These are phyloP conservation scores for Rhizopogon vinicolor DNA, from an alignment of 768 basidiomycete genomes.

Conservation along the genomic window DNA sequence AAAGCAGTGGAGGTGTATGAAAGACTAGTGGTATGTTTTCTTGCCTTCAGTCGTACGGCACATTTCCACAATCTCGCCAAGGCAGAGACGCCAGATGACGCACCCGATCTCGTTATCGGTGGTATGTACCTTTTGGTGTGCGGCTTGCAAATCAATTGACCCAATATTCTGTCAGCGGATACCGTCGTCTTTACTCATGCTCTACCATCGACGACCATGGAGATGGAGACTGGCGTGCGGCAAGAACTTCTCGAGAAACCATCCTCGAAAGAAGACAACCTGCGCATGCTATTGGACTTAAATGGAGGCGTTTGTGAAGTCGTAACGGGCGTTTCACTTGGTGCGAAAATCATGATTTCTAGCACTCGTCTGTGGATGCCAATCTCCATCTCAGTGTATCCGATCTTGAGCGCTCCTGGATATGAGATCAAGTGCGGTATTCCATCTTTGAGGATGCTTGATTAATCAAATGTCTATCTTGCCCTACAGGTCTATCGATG, in stretches of 20 bases:
- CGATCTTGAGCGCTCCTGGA: slow-evolving; percentile 70
- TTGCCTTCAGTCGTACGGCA: background rate
- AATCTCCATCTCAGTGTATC: slow-evolving; percentile 48
- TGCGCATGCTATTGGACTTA: slow-evolving; percentile 82
- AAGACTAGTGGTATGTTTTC: slow-evolving; percentile 57
- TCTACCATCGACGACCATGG: slow-evolving; percentile 48
- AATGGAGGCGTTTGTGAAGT: slow-evolving; percentile 88
- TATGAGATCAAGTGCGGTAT: slow-evolving; percentile 59
- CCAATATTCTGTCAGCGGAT: slow-evolving; percentile 56
- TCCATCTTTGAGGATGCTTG: background rate
- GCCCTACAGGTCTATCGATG: slow-evolving; percentile 65
- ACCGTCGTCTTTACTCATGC: slow-evolving; percentile 89
- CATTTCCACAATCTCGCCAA: slow-evolving; percentile 12
- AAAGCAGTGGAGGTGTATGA: slow-evolving; percentile 88
- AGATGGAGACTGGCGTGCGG: slow-evolving; percentile 33
- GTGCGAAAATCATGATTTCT: slow-evolving; percentile 36
- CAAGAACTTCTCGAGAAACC: slow-evolving; percentile 94
- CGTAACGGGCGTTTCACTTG: slow-evolving; percentile 84
- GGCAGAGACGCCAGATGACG: slow-evolving; percentile 55
- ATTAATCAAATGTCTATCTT: background rate
- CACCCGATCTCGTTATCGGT: slow-evolving; percentile 77
- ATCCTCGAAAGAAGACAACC: slow-evolving; percentile 66
- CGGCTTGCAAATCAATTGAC: background rate
- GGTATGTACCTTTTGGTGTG: slow-evolving; percentile 34
- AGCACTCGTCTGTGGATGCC: background rate